Conservation (phyloP, 2,329 filamentous ascomycete genomes). For the Pestalotiopsis sp. region DNA sequence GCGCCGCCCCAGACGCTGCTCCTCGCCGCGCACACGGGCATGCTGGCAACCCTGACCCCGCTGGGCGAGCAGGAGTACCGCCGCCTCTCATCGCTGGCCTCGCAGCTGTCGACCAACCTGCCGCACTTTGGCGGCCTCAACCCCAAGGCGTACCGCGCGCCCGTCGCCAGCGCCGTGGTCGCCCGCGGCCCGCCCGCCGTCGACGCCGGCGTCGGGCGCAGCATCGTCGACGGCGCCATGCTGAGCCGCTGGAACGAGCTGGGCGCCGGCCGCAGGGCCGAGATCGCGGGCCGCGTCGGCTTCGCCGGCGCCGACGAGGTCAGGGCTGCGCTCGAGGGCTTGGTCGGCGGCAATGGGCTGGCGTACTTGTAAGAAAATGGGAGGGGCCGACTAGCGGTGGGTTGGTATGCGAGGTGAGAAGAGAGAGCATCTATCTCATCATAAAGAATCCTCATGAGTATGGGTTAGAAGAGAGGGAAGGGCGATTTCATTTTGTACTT, state of each 20-base stretch:
- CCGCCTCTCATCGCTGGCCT: conserved; percentile 78
- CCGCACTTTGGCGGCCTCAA: conserved; percentile 82
- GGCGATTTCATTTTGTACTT: no score
- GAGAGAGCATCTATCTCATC: not conserved
- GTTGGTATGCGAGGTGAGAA: not conserved
- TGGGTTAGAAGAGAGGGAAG: no score
- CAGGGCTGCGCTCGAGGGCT: conserved; percentile 62
- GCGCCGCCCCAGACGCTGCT: conserved; percentile 56
- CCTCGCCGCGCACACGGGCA: conserved; percentile 74
- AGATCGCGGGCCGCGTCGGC: conserved; percentile 77
- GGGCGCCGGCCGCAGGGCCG: conserved; percentile 69
- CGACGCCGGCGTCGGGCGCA: conserved; percentile 62
- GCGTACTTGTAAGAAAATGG: conserved; percentile 42
- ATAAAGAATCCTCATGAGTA: no score
- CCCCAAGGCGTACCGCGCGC: conserved; percentile 74
- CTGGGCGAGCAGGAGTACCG: conserved; percentile 82
- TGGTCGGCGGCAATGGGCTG: conserved; percentile 58
- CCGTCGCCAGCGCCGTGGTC: conserved; percentile 47
- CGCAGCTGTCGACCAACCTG: conserved; percentile 76
- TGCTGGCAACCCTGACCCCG: conserved; percentile 75
- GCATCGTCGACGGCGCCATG: conserved; percentile 78
- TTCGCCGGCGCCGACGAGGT: conserved; percentile 64
- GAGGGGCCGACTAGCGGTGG: not conserved
- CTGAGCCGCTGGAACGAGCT: conserved; percentile 77
- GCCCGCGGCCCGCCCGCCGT: conserved; percentile 51